These are phyloP conservation scores for Oxyria digyna DNA, from an alignment of 148 eudicot genomes.

Conservation along the genomic window DNA sequence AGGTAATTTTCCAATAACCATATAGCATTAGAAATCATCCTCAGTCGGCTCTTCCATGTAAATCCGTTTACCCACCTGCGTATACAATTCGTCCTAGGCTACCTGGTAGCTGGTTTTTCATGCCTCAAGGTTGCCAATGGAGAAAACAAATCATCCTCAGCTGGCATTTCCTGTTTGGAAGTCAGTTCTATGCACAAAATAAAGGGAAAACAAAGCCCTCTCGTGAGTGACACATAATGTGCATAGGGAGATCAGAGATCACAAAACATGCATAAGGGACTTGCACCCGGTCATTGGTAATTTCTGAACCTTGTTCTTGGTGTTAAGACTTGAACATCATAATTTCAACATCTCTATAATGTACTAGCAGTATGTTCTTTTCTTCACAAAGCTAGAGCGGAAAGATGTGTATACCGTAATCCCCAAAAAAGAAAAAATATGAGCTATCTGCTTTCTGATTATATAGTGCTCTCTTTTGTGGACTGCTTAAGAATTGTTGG, in stretches of 20 bases:
- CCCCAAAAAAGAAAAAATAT: not conserved
- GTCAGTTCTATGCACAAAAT: not conserved
- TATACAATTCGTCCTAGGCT: not conserved
- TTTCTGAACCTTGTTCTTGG: not conserved
- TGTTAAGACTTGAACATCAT: no score
- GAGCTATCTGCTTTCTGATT: not conserved
- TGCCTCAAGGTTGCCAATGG: not conserved
- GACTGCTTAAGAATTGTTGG: not conserved
- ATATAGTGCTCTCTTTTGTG: not conserved
- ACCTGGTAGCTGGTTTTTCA: not conserved
- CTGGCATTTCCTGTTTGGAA: not conserved
- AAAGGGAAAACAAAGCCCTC: not conserved
- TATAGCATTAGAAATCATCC: not conserved
- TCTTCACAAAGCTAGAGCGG: not conserved
- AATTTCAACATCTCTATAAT: not conserved
- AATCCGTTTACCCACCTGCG: not conserved
- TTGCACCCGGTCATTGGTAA: not conserved
- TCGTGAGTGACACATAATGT: not conserved
- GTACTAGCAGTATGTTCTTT: not conserved
- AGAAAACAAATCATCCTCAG: no score
- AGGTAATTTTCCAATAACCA: not conserved
- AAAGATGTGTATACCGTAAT: not conserved
- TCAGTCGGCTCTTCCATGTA: not conserved
- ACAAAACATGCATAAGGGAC: not conserved
- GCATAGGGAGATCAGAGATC: not conserved